Conservation (phyloP, 2,329 filamentous ascomycete species). For the Neoscytalidium dimidiatum region DNA sequence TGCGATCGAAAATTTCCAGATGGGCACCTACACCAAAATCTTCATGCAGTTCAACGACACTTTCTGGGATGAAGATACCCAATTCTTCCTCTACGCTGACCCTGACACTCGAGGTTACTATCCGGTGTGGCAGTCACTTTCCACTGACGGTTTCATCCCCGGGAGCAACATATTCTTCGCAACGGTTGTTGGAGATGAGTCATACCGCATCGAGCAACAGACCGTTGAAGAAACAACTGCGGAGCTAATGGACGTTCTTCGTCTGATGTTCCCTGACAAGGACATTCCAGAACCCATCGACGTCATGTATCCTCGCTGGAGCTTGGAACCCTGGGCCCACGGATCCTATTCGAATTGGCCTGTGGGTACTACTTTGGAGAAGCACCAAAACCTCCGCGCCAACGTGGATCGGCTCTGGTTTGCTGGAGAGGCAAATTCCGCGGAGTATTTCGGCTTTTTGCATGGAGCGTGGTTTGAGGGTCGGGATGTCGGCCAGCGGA, state of each 20-base stretch:
- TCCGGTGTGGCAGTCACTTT: conserved; percentile 66
- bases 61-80: conserved; percentile 62
- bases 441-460: conserved; percentile 66
- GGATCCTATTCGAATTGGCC: conserved; percentile 73
- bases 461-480: conserved; percentile 49
- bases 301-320: conserved; percentile 65
- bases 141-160: conserved; percentile 58
- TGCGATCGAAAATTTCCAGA: conserved; percentile 64
- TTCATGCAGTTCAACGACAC: conserved; percentile 69
- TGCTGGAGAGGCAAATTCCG: conserved; percentile 64
- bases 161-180: conserved; percentile 67
- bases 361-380: conserved; percentile 61
- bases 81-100: conserved; percentile 58
- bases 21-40: conserved; percentile 74
- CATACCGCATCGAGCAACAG: conserved; percentile 62
- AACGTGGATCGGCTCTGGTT: conserved; percentile 64
- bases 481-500: conserved; percentile 32
- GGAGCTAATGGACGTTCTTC: conserved; percentile 60
- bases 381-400: conserved; percentile 68
- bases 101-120: conserved; percentile 54
- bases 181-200: conserved; percentile 60
- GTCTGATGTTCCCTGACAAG: conserved; percentile 61
- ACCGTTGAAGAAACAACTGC: conserved; percentile 58
- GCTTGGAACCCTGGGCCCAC: conserved; percentile 50
- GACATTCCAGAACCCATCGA: conserved; percentile 60